Evolutionary conservation across 2,329 filamentous ascomycete species (phyloP).

Genomic region (Cercospora sp.): DNA sequence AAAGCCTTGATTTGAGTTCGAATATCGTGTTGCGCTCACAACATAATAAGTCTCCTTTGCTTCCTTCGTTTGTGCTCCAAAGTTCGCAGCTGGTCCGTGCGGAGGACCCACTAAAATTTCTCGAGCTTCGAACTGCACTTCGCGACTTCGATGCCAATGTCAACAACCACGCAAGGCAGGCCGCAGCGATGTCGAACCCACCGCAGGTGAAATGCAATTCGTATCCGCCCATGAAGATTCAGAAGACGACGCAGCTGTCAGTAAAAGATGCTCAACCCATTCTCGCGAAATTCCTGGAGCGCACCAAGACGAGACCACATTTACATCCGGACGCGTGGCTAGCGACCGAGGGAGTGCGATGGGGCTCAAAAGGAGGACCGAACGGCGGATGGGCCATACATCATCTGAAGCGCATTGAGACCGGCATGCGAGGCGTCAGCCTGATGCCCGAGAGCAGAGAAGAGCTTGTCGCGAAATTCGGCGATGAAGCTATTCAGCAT

Average conservation of each 20-base stretch:
- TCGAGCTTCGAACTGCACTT: constrained; percentile 4
- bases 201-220: constrained; percentile 11
- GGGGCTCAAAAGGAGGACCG: constrained; percentile 46
- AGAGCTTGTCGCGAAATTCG: constrained; percentile 43
- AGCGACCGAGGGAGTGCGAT: constrained; percentile 45
- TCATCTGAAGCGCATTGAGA: constrained; percentile 55
- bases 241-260: constrained; percentile 1
- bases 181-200: constrained; percentile 7
- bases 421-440: constrained; percentile 54
- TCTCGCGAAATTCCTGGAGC: constrained; percentile 44
- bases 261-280: constrained; percentile 17
- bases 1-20: not conserved
- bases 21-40: not conserved
- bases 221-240: constrained; percentile 17
- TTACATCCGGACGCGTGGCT: constrained; percentile 53
- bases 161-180: not conserved
- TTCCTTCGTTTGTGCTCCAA: not conserved
- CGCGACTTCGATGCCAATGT: not conserved
- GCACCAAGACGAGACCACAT: constrained; percentile 45
- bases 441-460: constrained; percentile 45
- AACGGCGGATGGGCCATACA: constrained; percentile 53
- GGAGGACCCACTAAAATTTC: not conserved
- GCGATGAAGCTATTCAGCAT: constrained; percentile 31
- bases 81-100: not conserved
- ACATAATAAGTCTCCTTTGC: not conserved